These are phyloP conservation scores for Penicillium steckii DNA, from an alignment of 495 filamentous ascomycete genomes.

Conservation along the genomic window DNA sequence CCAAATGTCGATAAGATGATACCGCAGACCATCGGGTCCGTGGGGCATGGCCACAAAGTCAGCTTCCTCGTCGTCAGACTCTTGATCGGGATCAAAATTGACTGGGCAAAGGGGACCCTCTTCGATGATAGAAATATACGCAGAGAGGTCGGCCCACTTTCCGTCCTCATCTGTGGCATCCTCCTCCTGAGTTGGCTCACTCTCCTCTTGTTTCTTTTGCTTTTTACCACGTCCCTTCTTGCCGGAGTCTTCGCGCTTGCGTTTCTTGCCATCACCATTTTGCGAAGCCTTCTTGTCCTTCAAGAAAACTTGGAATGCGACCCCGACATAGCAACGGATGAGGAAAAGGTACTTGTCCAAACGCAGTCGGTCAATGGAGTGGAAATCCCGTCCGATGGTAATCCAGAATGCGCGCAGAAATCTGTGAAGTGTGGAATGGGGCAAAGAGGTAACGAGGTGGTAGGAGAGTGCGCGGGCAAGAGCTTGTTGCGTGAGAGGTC, in stretches of 20 bases:
- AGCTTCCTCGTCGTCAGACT: constrained; percentile 25
- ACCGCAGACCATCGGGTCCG: constrained; percentile 74
- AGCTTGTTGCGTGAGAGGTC: constrained; percentile 79
- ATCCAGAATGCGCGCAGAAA: constrained; percentile 83
- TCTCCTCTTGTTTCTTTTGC: constrained; percentile 28
- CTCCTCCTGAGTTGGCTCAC: constrained; percentile 7
- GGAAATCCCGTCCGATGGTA: constrained; percentile 82
- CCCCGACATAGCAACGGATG: constrained; percentile 71
- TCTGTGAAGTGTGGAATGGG: constrained; percentile 47
- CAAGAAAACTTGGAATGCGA: constrained; percentile 55
- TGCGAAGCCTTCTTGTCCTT: constrained; percentile 23
- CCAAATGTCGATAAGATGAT: constrained; percentile 90
- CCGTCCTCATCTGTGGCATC: constrained; percentile 33
- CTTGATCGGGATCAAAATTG: constrained; percentile 43
- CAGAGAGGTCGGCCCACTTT: constrained; percentile 39
- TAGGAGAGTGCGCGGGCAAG: constrained; percentile 80
- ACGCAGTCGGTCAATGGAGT: constrained; percentile 75
- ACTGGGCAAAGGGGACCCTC: constrained; percentile 43
- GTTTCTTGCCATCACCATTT: constrained; percentile 23
- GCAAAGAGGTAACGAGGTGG: constrained; percentile 64
- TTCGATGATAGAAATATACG: constrained; percentile 42
- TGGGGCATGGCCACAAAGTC: constrained; percentile 45
- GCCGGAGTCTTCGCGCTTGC: constrained; percentile 24
- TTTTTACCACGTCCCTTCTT: constrained; percentile 47
- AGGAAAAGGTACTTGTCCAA: constrained; percentile 93